phyloP scores from a whole-genome alignment of 1,284 basidiomycete genomes.

The Leucoagaricus sp. region DNA sequence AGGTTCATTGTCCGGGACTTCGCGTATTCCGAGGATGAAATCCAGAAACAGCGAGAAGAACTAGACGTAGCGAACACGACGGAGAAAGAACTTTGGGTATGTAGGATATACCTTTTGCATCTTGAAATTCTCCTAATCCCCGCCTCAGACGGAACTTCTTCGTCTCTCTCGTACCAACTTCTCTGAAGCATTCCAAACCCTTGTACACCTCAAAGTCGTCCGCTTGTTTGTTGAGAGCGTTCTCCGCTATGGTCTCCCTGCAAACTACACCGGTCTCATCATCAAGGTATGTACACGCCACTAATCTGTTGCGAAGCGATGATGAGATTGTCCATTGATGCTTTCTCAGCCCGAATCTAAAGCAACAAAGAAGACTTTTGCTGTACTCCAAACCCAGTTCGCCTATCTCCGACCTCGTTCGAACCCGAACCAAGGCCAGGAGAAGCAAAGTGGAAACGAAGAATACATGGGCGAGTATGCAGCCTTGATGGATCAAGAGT shows the following conservation, averaged over 20 bases:
- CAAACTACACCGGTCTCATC: conserved; percentile 83
- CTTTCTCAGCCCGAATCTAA: conserved; percentile 81
- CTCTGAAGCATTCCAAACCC: conserved; percentile 93
- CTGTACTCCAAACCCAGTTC: conserved; percentile 76
- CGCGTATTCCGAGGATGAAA: conserved; percentile 83
- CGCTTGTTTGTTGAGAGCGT: conserved; percentile 95
- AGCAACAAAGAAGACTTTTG: conserved; percentile 77
- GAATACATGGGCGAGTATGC: conserved; percentile 89
- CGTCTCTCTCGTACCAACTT: conserved; percentile 94
- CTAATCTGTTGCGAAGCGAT: neutral
- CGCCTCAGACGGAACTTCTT: conserved; percentile 85
- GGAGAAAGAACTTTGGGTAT: conserved; percentile 97
- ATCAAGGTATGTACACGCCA: conserved; percentile 61
- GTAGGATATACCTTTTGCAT: conserved; percentile 22
- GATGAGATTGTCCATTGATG: neutral
- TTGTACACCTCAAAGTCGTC: conserved; percentile 92
- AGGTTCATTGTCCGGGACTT: conserved; percentile 94
- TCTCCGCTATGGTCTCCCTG: conserved; percentile 92
- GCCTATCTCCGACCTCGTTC: conserved; percentile 76
- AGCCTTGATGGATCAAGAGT: conserved; percentile 89
- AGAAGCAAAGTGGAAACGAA: conserved; percentile 47
- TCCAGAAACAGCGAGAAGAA: conserved; percentile 85
- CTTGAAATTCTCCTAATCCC: conserved; percentile 8
- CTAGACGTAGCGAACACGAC: conserved; percentile 79
- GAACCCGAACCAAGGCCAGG: conserved; percentile 49